Conservation (phyloP, 768 basidiomycete genomes). For the Rickenella mellea region DNA sequence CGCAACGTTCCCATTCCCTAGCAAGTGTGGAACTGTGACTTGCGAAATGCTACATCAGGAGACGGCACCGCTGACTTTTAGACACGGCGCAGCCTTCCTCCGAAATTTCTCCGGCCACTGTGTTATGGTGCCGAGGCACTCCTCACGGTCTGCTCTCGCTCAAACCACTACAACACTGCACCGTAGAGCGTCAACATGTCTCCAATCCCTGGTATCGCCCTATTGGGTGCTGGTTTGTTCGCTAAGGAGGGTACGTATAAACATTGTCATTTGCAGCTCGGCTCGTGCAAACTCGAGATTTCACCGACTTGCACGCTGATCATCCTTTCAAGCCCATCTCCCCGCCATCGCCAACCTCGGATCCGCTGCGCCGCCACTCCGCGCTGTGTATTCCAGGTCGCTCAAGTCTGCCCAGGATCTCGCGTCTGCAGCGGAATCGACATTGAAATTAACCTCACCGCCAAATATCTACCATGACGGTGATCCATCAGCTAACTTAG, state of each 20-base stretch:
- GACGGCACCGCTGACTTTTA: too few species aligned
- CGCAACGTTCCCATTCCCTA: too few species aligned
- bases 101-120: too few species aligned
- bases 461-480: constrained; percentile 52
- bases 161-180: too few species aligned
- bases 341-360: constrained; percentile 57
- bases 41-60: too few species aligned
- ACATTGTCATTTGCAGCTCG: constrained; percentile 3
- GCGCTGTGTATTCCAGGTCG: constrained; percentile 78
- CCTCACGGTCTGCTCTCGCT: too few species aligned
- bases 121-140: too few species aligned
- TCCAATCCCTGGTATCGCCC: constrained; percentile 45
- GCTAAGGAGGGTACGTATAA: constrained; percentile 54
- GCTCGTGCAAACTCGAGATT: constrained; percentile 2
- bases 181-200: constrained; percentile 23
- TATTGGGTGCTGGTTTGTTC: constrained; percentile 77
- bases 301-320: constrained; percentile 5
- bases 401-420: constrained; percentile 46
- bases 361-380: constrained; percentile 34
- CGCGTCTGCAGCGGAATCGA: constrained; percentile 32
- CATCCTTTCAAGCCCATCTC: constrained; percentile 51
- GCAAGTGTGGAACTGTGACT: too few species aligned
- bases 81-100: too few species aligned
- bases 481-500: constrained; percentile 35
- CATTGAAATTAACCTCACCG: constrained; percentile 28